Conservation (phyloP, 2,329 filamentous ascomycete species). For the Phyllosticta paracitricarpa region DNA sequence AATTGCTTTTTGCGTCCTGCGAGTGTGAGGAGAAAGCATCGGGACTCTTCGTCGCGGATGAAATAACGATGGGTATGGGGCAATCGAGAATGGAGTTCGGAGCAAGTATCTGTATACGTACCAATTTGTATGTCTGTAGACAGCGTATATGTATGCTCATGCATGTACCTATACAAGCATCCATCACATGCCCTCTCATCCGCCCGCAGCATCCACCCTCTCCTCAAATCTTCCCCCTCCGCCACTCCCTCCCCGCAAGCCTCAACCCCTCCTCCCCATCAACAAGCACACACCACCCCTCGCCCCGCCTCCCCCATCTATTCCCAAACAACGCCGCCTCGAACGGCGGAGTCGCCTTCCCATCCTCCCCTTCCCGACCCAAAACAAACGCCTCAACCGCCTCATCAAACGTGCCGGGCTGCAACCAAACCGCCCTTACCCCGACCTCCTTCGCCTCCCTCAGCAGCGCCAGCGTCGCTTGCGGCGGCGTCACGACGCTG, state of each 20-base stretch:
- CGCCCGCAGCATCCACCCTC: no score
- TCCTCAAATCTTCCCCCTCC: not conserved
- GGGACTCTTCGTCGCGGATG: no score
- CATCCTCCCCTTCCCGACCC: not conserved
- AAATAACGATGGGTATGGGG: no score
- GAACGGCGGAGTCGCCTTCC: slow-evolving; percentile 46
- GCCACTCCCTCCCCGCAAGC: slow-evolving; percentile 23
- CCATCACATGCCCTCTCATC: no score
- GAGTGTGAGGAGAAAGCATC: no score
- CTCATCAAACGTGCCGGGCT: slow-evolving; percentile 80
- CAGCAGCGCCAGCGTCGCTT: slow-evolving; percentile 63
- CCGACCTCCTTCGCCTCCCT: slow-evolving; percentile 67
- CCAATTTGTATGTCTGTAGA: no score
- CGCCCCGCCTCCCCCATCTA: slow-evolving; percentile 16
- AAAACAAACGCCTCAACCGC: slow-evolving; percentile 59
- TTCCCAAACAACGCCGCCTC: slow-evolving; percentile 52
- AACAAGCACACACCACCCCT: slow-evolving; percentile 33
- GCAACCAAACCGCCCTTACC: slow-evolving; percentile 71
- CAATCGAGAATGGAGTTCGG: no score
- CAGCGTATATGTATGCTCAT: no score
- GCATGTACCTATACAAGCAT: no score
- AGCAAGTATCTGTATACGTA: no score
- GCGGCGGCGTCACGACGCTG: slow-evolving; percentile 79
- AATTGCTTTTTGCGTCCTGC: no score
- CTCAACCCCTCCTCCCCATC: slow-evolving; percentile 30